Conservation (phyloP, 768 basidiomycete species). For the Rhodotorula taiwanensis region DNA sequence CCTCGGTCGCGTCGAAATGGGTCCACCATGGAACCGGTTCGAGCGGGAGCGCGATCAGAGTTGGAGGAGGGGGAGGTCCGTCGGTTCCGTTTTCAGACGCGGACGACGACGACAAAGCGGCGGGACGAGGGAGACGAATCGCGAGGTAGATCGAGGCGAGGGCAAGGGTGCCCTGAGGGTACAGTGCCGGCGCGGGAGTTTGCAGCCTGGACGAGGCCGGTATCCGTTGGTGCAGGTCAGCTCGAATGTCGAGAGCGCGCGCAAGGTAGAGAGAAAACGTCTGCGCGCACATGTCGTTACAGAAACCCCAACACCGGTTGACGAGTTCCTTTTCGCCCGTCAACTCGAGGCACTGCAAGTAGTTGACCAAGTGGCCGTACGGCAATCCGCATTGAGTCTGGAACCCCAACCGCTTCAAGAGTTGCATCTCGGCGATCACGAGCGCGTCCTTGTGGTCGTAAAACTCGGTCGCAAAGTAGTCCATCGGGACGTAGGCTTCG, state of each 20-base stretch:
- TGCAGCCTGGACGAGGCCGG: conserved; percentile 59
- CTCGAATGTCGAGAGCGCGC: not conserved
- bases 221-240: no score
- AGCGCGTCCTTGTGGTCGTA: conserved; percentile 92
- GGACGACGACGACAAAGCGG: no score
- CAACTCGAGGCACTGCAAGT: conserved; percentile 81
- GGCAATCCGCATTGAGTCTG: conserved; percentile 88
- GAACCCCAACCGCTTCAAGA: conserved; percentile 90
- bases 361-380: conserved; percentile 90
- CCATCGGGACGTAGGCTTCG: conserved; percentile 66
- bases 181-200: conserved; percentile 83
- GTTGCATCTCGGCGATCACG: conserved; percentile 93
- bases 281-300: conserved; percentile 84
- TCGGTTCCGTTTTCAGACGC: no score
- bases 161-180: conserved; percentile 82
- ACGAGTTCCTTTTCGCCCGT: conserved; percentile 64
- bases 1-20: conserved; percentile 67
- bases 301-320: conserved; percentile 79
- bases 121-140: conserved; percentile 59
- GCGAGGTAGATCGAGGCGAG: conserved; percentile 80
- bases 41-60: conserved; percentile 62
- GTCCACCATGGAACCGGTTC: conserved; percentile 78
- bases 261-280: not conserved
- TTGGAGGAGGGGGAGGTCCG: no score
- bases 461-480: conserved; percentile 78